Evolutionary conservation across 208 protist species (phyloP).

Genomic region (Hexamita inflata): DNA sequence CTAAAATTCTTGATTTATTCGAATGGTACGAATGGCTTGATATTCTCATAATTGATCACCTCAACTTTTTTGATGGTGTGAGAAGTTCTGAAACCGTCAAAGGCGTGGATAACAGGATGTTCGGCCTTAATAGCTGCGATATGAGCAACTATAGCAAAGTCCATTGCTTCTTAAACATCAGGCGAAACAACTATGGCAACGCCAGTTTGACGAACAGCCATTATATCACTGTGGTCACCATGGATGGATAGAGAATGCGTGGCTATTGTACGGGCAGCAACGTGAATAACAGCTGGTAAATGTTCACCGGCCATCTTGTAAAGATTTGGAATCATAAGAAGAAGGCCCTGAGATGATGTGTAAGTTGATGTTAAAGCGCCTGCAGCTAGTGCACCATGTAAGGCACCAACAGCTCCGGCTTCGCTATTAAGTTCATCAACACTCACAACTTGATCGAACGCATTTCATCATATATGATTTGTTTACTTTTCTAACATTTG

Average conservation of each 20-base stretch:
- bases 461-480: too few relatives aligned
- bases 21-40: conserved; percentile 29
- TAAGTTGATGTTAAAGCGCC: conserved; percentile 49
- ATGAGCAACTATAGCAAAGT: conserved; percentile 53
- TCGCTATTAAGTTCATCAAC: conserved; percentile 53
- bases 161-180: conserved; percentile 50
- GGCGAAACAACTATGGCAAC: conserved; percentile 47
- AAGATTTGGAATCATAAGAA: conserved; percentile 63
- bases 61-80: conserved; percentile 43
- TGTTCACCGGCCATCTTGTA: conserved; percentile 59
- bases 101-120: conserved; percentile 50
- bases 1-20: conserved; percentile 39
- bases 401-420: conserved; percentile 51
- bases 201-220: conserved; percentile 48
- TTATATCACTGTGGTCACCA: conserved; percentile 57
- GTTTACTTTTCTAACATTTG: too few relatives aligned
- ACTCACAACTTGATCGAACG: conserved; percentile 47
- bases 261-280: conserved; percentile 49
- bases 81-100: conserved; percentile 53
- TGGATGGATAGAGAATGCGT: conserved; percentile 53
- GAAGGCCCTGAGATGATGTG: conserved; percentile 57
- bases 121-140: conserved; percentile 48
- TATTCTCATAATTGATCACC: conserved; percentile 23
- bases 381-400: conserved; percentile 48
- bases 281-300: conserved; percentile 54